Percentiles rank a stretch among this genome's conserved stretches.
phyloP scores from a whole-genome alignment of 331 rosid genomes.

The Telfairia occidentalis region DNA sequence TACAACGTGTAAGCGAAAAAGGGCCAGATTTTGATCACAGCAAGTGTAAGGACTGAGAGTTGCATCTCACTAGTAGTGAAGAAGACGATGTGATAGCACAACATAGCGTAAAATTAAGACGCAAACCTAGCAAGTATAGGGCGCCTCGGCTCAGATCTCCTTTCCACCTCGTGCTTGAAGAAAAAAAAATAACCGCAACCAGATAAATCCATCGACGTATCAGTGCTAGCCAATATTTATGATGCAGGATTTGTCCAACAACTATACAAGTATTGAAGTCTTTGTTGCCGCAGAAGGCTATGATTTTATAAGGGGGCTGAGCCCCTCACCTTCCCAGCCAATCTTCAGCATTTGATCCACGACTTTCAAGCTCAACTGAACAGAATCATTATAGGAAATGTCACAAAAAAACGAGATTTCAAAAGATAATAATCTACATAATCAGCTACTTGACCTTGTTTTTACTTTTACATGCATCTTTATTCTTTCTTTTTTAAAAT shows the following conservation, averaged over 20 bases:
- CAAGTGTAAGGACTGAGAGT: background rate
- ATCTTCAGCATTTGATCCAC: conserved; percentile 96
- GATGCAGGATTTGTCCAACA: background rate
- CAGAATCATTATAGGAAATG: conserved; percentile 15
- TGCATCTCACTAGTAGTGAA: background rate
- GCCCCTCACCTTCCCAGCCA: conserved; percentile 94
- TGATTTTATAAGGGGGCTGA: conserved; percentile 53
- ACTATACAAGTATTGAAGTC: background rate
- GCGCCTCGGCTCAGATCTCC: background rate
- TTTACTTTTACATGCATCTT: background rate
- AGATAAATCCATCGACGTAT: background rate
- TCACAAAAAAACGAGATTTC: background rate
- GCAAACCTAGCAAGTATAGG: background rate
- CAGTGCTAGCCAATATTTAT: background rate
- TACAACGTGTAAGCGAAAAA: conserved; percentile 1
- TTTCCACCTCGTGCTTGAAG: background rate
- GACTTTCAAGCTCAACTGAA: conserved; percentile 98
- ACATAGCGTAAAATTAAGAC: background rate
- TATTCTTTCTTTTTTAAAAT: background rate
- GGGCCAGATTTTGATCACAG: background rate
- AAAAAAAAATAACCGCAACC: background rate
- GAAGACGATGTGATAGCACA: background rate
- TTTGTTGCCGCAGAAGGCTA: conserved; percentile 35
- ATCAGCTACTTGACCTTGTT: background rate
- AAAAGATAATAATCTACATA: background rate